Evolutionary conservation across 345 rosid species (phyloP), one percentile per base, ranked within the genome.

Genomic region (Acer campestre): DNA sequence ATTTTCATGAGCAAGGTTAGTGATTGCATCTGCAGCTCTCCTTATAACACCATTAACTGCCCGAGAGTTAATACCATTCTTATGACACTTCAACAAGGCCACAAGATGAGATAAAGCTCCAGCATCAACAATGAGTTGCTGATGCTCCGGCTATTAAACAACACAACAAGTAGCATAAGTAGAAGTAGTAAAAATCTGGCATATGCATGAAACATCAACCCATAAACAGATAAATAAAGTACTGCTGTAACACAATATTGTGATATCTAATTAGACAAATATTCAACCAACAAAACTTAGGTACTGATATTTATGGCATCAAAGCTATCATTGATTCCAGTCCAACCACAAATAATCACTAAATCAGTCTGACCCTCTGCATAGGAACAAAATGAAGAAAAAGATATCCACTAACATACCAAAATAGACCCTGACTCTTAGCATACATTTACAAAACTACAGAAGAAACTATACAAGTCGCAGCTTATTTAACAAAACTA

Each of bases 11-110:
- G 97, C 88, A 78, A 94, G 89, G 70, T 85, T 87, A 42, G 94
- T 84, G 74, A 94, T 82, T 27, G 94, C 89, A 81, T 92, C 97
- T 64, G 91, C 95, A n/a, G 97, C 90, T 86, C 87, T 94, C 85
- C 91, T 83, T 38, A 85, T 69, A 73, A 88, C 89, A 72, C 88
- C 80, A 76, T 74, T 80, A 22, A 83, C 72, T 6, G 84, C 79
- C 31, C 75, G 63, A 51, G 85, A 80, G 58, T 66, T 63, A 40
- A 27, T 46, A 59, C 82, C 74, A 76, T 2, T 55, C 78, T 56
- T 84, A 23, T 80, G 84, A 56, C 81, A 83, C 85, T 87, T 88
- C 77, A 94, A 84, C 85, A 89, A 79, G 58, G 80, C 78, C 65
- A 90, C 88, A 0, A 91, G 86, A 75, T 75, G 85, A n/a, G 84